Percentiles rank a stretch among this genome's conserved stretches.
Conservation (phyloP, 441 rosid species). For the Sinapis alba region DNA sequence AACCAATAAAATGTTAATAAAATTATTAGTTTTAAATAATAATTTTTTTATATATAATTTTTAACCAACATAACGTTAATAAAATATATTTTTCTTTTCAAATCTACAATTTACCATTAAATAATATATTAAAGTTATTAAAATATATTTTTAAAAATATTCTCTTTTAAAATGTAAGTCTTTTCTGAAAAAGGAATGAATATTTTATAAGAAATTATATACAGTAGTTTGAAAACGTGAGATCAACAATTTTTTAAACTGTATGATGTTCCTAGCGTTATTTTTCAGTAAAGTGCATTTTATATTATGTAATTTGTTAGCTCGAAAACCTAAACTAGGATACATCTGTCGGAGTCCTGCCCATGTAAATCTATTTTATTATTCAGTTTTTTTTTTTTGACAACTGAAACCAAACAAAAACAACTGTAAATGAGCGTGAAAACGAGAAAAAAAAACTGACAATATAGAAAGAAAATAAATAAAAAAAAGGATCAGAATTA, state of each 20-base stretch:
- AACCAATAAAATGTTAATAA: no score
- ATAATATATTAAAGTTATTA: no score
- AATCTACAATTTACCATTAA: no score
- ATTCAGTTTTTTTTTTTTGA: conserved; percentile 16
- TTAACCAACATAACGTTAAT: no score
- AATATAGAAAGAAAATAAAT: conserved; percentile 10
- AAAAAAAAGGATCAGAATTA: neutral
- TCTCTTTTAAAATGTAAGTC: no score
- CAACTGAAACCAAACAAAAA: conserved; percentile 12
- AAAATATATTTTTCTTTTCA: no score
- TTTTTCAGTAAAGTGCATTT: conserved; percentile 12
- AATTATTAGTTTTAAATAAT: no score
- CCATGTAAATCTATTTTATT: conserved; percentile 19
- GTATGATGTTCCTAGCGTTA: neutral
- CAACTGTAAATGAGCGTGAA: conserved; percentile 20
- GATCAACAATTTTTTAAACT: neutral
- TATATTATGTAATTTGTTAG: neutral
- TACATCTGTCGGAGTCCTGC: conserved; percentile 26
- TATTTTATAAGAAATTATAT: neutral
- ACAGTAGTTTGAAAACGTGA: no score
- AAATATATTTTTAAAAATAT: no score
- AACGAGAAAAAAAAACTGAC: neutral
- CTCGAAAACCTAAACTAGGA: neutral
- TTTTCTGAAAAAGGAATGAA: no score
- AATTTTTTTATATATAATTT: no score